These are phyloP conservation scores for Gelatoporia subvermispora DNA, from an alignment of 768 basidiomycete species.

Conservation along the genomic window DNA sequence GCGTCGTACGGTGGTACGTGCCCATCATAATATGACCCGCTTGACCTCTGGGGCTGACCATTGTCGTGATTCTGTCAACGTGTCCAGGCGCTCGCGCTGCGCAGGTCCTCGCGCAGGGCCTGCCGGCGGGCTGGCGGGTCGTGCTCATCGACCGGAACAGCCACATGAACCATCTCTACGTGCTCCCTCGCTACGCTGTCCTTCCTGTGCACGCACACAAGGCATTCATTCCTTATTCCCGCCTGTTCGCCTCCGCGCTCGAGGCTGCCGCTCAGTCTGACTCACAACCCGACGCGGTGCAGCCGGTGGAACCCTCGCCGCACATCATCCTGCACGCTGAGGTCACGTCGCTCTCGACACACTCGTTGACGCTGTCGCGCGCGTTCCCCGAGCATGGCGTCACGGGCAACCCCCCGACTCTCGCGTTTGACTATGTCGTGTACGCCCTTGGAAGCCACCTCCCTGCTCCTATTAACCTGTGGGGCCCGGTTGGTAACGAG, in stretches of 20 bases:
- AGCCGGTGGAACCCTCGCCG: neutral
- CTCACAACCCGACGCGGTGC: neutral
- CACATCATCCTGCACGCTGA: conserved; percentile 41
- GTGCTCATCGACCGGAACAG: conserved; percentile 58
- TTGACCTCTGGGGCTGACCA: neutral
- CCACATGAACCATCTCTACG: conserved; percentile 43
- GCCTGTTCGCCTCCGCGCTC: conserved; percentile 33
- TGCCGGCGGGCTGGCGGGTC: conserved; percentile 51
- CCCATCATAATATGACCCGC: neutral
- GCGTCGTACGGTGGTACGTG: conserved; percentile 50
- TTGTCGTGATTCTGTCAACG: neutral
- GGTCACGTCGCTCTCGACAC: conserved; percentile 34
- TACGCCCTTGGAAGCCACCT: conserved; percentile 59
- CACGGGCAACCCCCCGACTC: conserved; percentile 15
- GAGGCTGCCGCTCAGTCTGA: neutral
- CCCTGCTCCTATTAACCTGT: conserved; percentile 50
- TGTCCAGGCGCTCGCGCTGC: conserved; percentile 43
- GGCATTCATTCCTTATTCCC: conserved; percentile 57
- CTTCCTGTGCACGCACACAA: conserved; percentile 61
- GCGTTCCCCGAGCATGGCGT: conserved; percentile 45
- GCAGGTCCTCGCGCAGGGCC: conserved; percentile 40
- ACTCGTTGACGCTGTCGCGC: conserved; percentile 41
- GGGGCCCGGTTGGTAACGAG: conserved; percentile 30
- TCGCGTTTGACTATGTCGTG: conserved; percentile 53
- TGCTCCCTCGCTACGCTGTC: conserved; percentile 52